These are phyloP conservation scores for Trichoderma gamsii DNA, from an alignment of 495 filamentous ascomycete genomes.

Conservation along the genomic window DNA sequence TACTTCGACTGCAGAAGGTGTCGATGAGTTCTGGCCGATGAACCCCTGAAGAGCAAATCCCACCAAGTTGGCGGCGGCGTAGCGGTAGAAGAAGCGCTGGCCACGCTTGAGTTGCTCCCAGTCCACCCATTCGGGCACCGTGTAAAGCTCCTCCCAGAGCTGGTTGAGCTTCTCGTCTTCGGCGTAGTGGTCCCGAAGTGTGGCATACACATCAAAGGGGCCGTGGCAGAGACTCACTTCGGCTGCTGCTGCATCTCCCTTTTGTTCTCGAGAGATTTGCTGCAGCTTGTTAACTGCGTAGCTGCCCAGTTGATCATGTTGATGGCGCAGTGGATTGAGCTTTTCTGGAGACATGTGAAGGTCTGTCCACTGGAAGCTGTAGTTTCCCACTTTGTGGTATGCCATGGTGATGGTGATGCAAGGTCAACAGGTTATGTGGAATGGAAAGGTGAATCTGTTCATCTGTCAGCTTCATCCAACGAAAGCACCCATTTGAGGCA, in stretches of 20 bases:
- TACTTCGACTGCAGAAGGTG: slow-evolving; percentile 57
- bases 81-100: slow-evolving; percentile 58
- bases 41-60: slow-evolving; percentile 17
- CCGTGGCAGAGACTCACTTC: slow-evolving; percentile 19
- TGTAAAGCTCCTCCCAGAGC: slow-evolving; percentile 59
- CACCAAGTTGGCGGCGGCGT: slow-evolving; percentile 55
- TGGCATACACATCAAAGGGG: slow-evolving; percentile 33
- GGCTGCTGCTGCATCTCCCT: neutral
- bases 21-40: slow-evolving; percentile 26
- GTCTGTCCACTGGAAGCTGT: slow-evolving; percentile 41
- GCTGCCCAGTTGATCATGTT: slow-evolving; percentile 40
- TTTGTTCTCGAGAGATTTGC: slow-evolving; percentile 26
- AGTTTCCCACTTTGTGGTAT: slow-evolving; percentile 24
- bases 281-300: slow-evolving; percentile 38
- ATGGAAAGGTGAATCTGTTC: too few relatives aligned
- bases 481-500: too few relatives aligned
- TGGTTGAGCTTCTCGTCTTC: slow-evolving; percentile 41
- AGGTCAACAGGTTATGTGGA: too few relatives aligned
- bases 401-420: neutral
- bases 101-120: slow-evolving; percentile 65
- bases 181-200: slow-evolving; percentile 37
- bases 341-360: slow-evolving; percentile 38
- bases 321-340: slow-evolving; percentile 37
- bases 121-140: slow-evolving; percentile 65
- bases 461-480: too few relatives aligned